These are phyloP conservation scores for Ogataea ganodermae DNA, from an alignment of 805 yeast species.

Conservation along the genomic window DNA sequence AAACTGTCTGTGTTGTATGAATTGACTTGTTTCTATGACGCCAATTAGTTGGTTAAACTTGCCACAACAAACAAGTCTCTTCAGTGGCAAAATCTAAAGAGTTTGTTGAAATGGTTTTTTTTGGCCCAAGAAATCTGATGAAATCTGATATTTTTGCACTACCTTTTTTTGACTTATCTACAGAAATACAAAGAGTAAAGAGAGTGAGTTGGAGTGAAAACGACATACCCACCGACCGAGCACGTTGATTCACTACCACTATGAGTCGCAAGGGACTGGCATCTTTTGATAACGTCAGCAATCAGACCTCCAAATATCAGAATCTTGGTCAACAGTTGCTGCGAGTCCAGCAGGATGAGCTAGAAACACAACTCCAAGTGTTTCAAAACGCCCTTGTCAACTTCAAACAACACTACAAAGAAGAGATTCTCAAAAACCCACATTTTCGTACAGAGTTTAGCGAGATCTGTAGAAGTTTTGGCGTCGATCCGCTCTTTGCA, in stretches of 20 bases:
- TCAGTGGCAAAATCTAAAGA: constrained; percentile 16
- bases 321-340: constrained; percentile 52
- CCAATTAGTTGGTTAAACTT: background rate
- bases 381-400: constrained; percentile 77
- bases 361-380: constrained; percentile 69
- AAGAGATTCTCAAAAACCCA: constrained; percentile 63
- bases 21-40: constrained; percentile 4
- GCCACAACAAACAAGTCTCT: background rate
- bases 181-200: no score
- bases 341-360: constrained; percentile 57
- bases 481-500: constrained; percentile 75
- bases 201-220: no score
- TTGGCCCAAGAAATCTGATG: background rate
- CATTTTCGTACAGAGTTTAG: constrained; percentile 72
- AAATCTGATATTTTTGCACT: constrained; percentile 7
- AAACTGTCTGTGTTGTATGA: background rate
- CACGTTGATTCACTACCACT: background rate
- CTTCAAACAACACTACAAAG: constrained; percentile 72
- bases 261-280: constrained; percentile 33
- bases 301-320: constrained; percentile 41
- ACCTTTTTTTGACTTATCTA: no score
- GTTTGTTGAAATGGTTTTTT: constrained; percentile 4
- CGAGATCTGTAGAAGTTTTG: constrained; percentile 73
- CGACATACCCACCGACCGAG: no score
- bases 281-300: constrained; percentile 28